Percentiles rank a stretch among this genome's conserved stretches.
phyloP scores from a whole-genome alignment of 2,329 filamentous ascomycete genomes.

The Akanthomyces uredinophilus region DNA sequence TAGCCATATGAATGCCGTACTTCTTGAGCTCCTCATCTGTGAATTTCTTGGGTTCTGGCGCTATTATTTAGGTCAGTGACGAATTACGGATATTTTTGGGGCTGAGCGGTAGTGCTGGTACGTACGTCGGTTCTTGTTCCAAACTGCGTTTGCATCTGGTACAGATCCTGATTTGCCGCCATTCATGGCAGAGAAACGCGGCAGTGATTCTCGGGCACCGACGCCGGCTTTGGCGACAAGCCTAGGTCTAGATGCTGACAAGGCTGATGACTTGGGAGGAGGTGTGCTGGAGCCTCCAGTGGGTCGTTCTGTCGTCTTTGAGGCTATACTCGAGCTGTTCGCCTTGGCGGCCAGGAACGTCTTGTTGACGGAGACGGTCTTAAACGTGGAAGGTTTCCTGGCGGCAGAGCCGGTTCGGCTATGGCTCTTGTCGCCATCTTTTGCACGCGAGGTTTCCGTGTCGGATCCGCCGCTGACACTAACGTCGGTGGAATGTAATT shows the following conservation, averaged over 20 bases:
- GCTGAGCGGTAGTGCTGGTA: slow-evolving; percentile 13
- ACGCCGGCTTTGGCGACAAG: slow-evolving; percentile 70
- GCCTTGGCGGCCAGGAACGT: slow-evolving; percentile 74
- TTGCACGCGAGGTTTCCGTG: slow-evolving; percentile 62
- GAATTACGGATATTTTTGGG: not conserved
- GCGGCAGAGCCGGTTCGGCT: slow-evolving; percentile 52
- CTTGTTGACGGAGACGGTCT: slow-evolving; percentile 80
- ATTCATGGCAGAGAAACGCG: slow-evolving; percentile 36
- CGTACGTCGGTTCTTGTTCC: slow-evolving; percentile 85
- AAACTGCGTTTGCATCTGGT: slow-evolving; percentile 70
- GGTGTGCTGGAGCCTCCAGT: slow-evolving; percentile 42
- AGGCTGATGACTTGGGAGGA: slow-evolving; percentile 39
- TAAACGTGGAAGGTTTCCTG: slow-evolving; percentile 76
- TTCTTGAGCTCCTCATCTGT: slow-evolving; percentile 85
- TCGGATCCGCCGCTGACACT: slow-evolving; percentile 72
- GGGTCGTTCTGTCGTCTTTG: slow-evolving; percentile 49
- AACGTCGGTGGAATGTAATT: slow-evolving; percentile 57
- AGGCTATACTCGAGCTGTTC: slow-evolving; percentile 35
- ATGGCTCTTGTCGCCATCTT: slow-evolving; percentile 55
- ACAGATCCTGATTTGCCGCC: slow-evolving; percentile 56
- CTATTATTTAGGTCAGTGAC: slow-evolving; percentile 35
- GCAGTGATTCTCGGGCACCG: slow-evolving; percentile 48
- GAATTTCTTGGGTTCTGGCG: slow-evolving; percentile 71
- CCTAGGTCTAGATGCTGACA: slow-evolving; percentile 59
- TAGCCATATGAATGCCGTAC: slow-evolving; percentile 81